Conservation (phyloP, 202 grass and related monocot species). For the Sporobolus alterniflorus region DNA sequence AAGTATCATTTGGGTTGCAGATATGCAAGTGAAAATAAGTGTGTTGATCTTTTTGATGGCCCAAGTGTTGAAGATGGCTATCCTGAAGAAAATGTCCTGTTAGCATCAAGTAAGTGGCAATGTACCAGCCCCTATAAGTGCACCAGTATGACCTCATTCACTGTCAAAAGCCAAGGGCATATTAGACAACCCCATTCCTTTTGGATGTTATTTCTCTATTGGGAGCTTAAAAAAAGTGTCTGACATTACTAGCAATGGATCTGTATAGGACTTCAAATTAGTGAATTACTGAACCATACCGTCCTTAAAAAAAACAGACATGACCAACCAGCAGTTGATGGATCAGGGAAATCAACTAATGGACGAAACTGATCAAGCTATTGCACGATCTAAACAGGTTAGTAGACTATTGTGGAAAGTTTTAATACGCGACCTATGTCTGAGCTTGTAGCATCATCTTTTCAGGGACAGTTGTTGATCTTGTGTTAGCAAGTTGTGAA, state of each 20-base stretch:
- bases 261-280: constrained; percentile 18
- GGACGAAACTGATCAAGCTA: constrained; percentile 94
- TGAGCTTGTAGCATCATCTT: constrained; percentile 17
- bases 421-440: not conserved
- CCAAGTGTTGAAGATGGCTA: constrained; percentile 79
- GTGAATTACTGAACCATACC: not conserved
- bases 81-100: constrained; percentile 80
- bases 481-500: not conserved
- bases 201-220: not conserved
- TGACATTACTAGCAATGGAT: constrained; percentile 2
- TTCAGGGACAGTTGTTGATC: constrained; percentile 18
- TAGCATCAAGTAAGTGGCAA: constrained; percentile 82
- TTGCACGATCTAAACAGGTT: constrained; percentile 97
- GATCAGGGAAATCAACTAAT: constrained; percentile 71
- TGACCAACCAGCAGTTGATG: constrained; percentile 97
- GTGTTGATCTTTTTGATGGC: constrained; percentile 85
- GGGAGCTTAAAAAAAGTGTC: not conserved
- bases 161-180: not conserved
- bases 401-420: constrained; percentile 2
- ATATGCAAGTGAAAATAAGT: constrained; percentile 85
- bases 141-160: constrained; percentile 5
- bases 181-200: not conserved
- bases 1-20: constrained; percentile 48
- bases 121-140: not conserved
- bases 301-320: constrained; percentile 53